These are phyloP conservation scores for Tillandsia leiboldiana DNA, from an alignment of 176 grass and related monocot species.

Conservation along the genomic window DNA sequence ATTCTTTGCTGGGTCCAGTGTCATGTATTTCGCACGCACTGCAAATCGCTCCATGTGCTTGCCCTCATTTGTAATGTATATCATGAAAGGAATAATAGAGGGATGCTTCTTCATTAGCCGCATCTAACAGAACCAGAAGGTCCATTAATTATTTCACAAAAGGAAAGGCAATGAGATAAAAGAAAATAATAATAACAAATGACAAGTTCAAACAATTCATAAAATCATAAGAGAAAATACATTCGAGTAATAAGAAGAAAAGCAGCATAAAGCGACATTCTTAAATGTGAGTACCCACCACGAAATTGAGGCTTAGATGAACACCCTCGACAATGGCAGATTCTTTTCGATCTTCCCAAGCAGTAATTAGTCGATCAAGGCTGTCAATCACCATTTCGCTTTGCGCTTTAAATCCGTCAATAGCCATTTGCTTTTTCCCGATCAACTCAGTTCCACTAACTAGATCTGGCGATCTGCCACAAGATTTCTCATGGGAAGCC, in stretches of 20 bases:
- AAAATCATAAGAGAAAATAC: not conserved
- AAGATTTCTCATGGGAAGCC: constrained; percentile 21
- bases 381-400: constrained; percentile 96
- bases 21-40: constrained; percentile 95
- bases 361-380: constrained; percentile 73
- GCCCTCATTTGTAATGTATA: constrained; percentile 76
- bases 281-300: constrained; percentile 37
- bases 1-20: constrained; percentile 71
- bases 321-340: constrained; percentile 87
- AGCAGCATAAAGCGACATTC: not conserved
- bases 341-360: constrained; percentile 82
- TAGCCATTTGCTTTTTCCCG: constrained; percentile 82
- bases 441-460: constrained; percentile 26
- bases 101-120: constrained; percentile 94
- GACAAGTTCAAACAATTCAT: constrained; percentile 5
- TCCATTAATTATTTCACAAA: constrained; percentile 2
- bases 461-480: constrained; percentile 21
- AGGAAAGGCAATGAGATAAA: not conserved
- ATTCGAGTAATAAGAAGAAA: not conserved
- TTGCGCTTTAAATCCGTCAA: constrained; percentile 93
- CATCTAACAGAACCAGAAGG: constrained; percentile 48
- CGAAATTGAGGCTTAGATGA: constrained; percentile 96
- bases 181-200: constrained; percentile 5
- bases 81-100: constrained; percentile 90
- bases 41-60: constrained; percentile 94